phyloP scores from a whole-genome alignment of 805 yeast species.

The Spathaspora gorwiae region DNA sequence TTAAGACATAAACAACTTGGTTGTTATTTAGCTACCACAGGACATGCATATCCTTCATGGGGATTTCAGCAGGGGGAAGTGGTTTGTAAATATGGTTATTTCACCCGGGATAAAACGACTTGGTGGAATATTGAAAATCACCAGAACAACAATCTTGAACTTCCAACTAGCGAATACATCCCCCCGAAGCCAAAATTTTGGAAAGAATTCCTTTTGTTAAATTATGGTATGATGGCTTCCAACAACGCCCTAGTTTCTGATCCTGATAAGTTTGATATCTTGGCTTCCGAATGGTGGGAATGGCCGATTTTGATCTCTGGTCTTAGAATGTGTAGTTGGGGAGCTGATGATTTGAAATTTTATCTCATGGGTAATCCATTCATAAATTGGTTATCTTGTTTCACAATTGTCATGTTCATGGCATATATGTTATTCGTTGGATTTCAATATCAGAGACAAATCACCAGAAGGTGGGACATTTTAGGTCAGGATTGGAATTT shows the following conservation, averaged over 20 bases:
- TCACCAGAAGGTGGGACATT: slow-evolving; percentile 13
- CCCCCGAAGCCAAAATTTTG: slow-evolving; percentile 49
- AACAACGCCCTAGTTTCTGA: slow-evolving; percentile 81
- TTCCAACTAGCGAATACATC: slow-evolving; percentile 28
- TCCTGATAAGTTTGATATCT: slow-evolving; percentile 63
- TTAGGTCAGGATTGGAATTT: slow-evolving; percentile 25
- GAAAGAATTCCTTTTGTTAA: slow-evolving; percentile 70
- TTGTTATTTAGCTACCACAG: slow-evolving; percentile 76
- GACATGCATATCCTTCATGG: slow-evolving; percentile 69
- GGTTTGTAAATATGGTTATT: slow-evolving; percentile 54
- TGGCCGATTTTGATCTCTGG: slow-evolving; percentile 83
- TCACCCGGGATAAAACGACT: slow-evolving; percentile 54
- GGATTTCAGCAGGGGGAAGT: slow-evolving; percentile 84
- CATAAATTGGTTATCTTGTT: slow-evolving; percentile 56
- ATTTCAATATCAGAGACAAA: slow-evolving; percentile 32
- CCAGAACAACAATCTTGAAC: slow-evolving; percentile 43
- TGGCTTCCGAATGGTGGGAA: slow-evolving; percentile 78
- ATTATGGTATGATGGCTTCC: slow-evolving; percentile 85
- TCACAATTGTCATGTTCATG: slow-evolving; percentile 17
- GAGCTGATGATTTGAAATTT: slow-evolving; percentile 52
- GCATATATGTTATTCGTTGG: slow-evolving; percentile 15
- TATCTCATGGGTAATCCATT: slow-evolving; percentile 74
- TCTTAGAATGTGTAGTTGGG: slow-evolving; percentile 74
- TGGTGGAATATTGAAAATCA: slow-evolving; percentile 84
- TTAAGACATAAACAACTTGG: slow-evolving; percentile 58